phyloP scores from a whole-genome alignment of 495 filamentous ascomycete genomes.

The Xylaria palmicola region DNA sequence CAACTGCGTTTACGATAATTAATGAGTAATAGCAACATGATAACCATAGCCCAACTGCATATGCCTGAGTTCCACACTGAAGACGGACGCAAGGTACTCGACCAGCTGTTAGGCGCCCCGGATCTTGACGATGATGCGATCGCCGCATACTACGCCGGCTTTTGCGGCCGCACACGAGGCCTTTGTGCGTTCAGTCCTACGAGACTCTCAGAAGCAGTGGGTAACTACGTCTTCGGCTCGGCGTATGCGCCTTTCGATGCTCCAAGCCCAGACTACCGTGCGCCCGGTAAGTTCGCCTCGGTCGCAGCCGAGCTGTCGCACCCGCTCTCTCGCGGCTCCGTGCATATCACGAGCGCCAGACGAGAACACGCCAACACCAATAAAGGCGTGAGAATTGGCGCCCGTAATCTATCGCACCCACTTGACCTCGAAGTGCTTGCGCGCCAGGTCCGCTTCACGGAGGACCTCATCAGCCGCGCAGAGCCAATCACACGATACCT shows the following conservation, averaged over 20 bases:
- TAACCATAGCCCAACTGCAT: not conserved
- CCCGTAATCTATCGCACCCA: constrained; percentile 41
- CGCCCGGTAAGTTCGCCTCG: constrained; percentile 8
- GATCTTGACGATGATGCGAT: not conserved
- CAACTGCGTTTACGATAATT: no score
- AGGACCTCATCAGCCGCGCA: constrained; percentile 24
- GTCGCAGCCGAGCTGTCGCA: constrained; percentile 20
- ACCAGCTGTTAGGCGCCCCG: not conserved
- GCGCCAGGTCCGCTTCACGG: constrained; percentile 33
- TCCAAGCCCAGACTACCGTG: constrained; percentile 4
- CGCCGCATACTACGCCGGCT: not conserved
- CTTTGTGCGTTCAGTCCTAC: not conserved
- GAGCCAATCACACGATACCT: constrained; percentile 1
- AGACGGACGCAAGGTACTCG: not conserved
- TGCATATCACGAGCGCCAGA: constrained; percentile 47
- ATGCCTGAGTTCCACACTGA: not conserved
- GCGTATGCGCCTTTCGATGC: constrained; percentile 6
- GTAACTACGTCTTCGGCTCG: not conserved
- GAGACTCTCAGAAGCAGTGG: not conserved
- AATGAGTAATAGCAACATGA: constrained; percentile 6
- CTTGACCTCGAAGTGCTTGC: constrained; percentile 38
- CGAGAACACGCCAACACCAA: constrained; percentile 11
- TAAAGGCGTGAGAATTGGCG: constrained; percentile 33
- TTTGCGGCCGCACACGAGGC: not conserved
- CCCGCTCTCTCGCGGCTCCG: constrained; percentile 53